Conservation (phyloP, 1,284 basidiomycete genomes). For the Thecaphora thlaspeos region DNA sequence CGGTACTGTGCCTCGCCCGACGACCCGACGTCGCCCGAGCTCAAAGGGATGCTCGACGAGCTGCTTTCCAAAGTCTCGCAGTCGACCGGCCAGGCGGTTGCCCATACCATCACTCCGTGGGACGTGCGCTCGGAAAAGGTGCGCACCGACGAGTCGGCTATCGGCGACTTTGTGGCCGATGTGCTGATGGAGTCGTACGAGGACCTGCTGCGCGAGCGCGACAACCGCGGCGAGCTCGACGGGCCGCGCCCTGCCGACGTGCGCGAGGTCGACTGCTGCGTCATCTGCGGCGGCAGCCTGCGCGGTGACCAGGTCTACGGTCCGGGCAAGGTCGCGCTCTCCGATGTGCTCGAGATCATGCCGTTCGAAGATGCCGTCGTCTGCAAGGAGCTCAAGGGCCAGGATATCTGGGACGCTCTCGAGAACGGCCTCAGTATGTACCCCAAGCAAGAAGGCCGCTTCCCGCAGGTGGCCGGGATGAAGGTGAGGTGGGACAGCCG, state of each 20-base stretch:
- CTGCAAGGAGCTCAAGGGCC: too few species aligned
- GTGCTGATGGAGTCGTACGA: conserved; percentile 82
- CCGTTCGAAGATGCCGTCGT: too few species aligned
- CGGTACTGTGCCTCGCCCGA: too few species aligned
- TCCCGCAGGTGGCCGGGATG: too few species aligned
- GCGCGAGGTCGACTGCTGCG: conserved; percentile 36
- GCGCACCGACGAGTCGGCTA: conserved; percentile 70
- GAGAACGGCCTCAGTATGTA: too few species aligned
- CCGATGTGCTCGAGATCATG: too few species aligned
- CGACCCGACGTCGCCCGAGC: too few species aligned
- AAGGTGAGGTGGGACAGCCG: too few species aligned
- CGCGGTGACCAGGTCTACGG: conserved; percentile 78
- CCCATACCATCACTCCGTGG: conserved; percentile 69
- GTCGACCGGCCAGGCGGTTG: conserved; percentile 67
- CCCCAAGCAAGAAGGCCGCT: too few species aligned
- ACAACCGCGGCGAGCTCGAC: conserved; percentile 60
- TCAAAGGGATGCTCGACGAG: too few species aligned
- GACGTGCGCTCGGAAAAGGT: conserved; percentile 76
- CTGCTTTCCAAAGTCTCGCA: conserved; percentile 70
- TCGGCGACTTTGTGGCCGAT: conserved; percentile 87
- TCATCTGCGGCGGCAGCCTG: conserved; percentile 66
- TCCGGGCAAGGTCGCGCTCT: too few species aligned
- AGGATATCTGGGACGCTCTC: too few species aligned
- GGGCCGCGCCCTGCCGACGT: conserved; percentile 10
- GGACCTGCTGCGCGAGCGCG: conserved; percentile 67